phyloP scores from a whole-genome alignment of 768 basidiomycete genomes.

The Mycena galericulata region DNA sequence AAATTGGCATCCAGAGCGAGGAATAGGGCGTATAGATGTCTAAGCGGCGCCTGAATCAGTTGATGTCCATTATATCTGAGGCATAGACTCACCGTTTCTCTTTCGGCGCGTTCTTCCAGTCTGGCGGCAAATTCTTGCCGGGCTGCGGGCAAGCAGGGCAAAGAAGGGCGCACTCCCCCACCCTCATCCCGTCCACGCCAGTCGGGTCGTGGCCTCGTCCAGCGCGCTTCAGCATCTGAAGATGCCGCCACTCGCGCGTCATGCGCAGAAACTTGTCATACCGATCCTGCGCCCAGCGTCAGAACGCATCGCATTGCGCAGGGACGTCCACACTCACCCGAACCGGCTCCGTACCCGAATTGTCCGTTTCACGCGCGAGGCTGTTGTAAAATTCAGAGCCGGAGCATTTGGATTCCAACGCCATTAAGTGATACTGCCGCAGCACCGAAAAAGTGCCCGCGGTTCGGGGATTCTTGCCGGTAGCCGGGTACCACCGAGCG shows the following conservation, averaged over 20 bases:
- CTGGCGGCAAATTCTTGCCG: too few species aligned
- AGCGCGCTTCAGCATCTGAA: too few species aligned
- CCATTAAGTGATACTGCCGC: background rate
- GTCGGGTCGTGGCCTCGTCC: too few species aligned
- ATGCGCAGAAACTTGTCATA: conserved; percentile 41
- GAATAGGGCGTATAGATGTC: conserved; percentile 27
- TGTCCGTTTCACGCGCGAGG: conserved; percentile 18
- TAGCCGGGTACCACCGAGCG: conserved; percentile 32
- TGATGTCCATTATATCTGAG: background rate
- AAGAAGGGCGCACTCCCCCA: too few species aligned
- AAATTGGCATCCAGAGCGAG: conserved; percentile 42
- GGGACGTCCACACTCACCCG: background rate
- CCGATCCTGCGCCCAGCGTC: conserved; percentile 8
- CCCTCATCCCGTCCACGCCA: too few species aligned
- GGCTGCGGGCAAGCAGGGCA: too few species aligned
- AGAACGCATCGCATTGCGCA: background rate
- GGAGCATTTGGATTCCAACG: conserved; percentile 31
- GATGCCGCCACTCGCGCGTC: too few species aligned
- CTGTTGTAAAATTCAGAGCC: conserved; percentile 34
- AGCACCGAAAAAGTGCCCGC: background rate
- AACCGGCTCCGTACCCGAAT: conserved; percentile 8
- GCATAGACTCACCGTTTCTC: conserved; percentile 17
- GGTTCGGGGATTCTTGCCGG: background rate
- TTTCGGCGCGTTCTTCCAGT: too few species aligned
- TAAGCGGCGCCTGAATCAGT: background rate